Evolutionary conservation across 306 rosid species (phyloP).

Genomic region (Malus fusca): DNA sequence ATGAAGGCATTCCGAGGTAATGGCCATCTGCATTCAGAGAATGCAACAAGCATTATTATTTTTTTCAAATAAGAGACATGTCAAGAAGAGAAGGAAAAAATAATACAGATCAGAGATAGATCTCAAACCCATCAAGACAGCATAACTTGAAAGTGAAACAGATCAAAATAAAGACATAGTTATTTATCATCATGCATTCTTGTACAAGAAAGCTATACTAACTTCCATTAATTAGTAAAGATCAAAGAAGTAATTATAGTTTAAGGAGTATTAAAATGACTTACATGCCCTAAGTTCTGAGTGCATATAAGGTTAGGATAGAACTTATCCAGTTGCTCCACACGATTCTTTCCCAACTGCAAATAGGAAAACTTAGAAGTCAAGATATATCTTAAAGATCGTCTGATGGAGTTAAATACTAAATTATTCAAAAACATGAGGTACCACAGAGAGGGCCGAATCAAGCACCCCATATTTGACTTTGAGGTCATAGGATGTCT

Average conservation of each 20-base stretch:
- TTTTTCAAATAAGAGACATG: neutral
- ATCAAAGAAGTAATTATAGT: slow-evolving; percentile 4
- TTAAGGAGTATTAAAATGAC: slow-evolving; percentile 18
- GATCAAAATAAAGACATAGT: neutral
- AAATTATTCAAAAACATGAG: neutral
- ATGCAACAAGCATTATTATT: slow-evolving; percentile 6
- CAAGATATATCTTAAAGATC: neutral
- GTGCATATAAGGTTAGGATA: slow-evolving; percentile 88
- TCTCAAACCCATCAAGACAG: slow-evolving; percentile 3
- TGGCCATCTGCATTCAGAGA: slow-evolving; percentile 64
- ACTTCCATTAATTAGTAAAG: slow-evolving; percentile 1
- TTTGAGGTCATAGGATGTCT: slow-evolving; percentile 51
- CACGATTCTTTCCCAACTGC: slow-evolving; percentile 77
- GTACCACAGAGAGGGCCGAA: slow-evolving; percentile 69
- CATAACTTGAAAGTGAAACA: slow-evolving; percentile 7
- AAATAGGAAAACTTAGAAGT: slow-evolving; percentile 10
- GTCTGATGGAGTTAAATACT: neutral
- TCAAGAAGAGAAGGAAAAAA: neutral
- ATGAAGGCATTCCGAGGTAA: slow-evolving; percentile 87
- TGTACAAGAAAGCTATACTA: neutral
- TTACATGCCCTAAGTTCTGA: slow-evolving; percentile 85
- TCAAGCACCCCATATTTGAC: slow-evolving; percentile 64
- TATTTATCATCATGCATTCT: neutral
- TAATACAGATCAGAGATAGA: neutral
- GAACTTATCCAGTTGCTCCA: slow-evolving; percentile 78